Evolutionary conservation across 306 rosid species (phyloP), one percentile per base, ranked within the genome.

Genomic region (Alnus glutinosa): DNA sequence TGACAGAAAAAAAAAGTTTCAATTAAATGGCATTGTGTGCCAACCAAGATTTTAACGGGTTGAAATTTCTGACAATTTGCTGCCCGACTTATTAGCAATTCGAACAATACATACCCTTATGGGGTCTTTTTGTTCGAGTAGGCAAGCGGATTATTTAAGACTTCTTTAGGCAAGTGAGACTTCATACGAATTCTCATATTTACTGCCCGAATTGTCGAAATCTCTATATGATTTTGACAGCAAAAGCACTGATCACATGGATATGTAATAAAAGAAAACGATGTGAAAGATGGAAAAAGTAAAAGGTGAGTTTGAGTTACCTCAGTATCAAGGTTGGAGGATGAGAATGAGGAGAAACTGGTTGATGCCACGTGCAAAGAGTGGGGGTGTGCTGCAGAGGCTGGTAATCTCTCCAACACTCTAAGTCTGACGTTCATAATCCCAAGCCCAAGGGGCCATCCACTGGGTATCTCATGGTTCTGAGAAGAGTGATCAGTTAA

Each of bases 391-490:
- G 11, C 64, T 50, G 85, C 76, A 70, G 84, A 80, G 67, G 85
- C 68, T 4, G 84, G 83, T 49, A 82, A 74, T 47, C 91, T 80
- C 50, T 85, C 91, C 55, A 67, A 80, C 18, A 79, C 85, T 79
- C 92, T 84, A 36, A 94, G 87, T 79, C 94, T 89, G 61, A 74
- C 4, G 71, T 71, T 85, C 85, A 90, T 79, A 76, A 82, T 81
- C 81, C 90, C 84, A 55, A 94, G 97, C 62, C 98, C 98, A 5
- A 94, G 86, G 0, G 97, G 98, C 98, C 98, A 94, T 51, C 98
- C 98, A 62, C 49, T 80, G 51, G 86, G 80, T 74, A 82, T 86
- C 18, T 85, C 88, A 71, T 61, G 84, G 54, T 85, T 84, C 98
- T 94, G 87, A 47, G 36, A 82, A 82, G 10, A 50, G 42, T 42